Evolutionary conservation across 352 stramenopile genomes (phyloP).

Genomic region (Thraustochytrium striatum): DNA sequence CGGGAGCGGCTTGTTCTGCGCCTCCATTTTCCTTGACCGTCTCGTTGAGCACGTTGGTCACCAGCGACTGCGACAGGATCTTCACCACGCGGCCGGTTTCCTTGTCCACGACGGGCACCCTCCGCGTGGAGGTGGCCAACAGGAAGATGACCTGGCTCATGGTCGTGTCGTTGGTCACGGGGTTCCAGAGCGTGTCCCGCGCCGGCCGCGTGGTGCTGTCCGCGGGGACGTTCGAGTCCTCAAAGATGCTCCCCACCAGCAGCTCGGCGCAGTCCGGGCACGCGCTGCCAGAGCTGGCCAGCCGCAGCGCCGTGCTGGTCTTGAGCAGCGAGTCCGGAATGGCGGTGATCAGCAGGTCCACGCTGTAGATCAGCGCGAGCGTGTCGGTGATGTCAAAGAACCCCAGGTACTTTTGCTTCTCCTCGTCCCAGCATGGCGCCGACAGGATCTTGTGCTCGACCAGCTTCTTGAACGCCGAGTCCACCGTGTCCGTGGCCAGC

Average conservation of each 20-base stretch:
- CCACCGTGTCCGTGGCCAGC: slow-evolving; percentile 29
- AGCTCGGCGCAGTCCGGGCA: slow-evolving; percentile 34
- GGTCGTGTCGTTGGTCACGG: slow-evolving; percentile 13
- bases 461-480: slow-evolving; percentile 18
- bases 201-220: background rate
- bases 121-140: slow-evolving; percentile 26
- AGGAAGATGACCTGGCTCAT: slow-evolving; percentile 29
- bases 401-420: slow-evolving; percentile 32
- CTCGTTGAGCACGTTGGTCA: slow-evolving; percentile 40
- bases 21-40: slow-evolving; percentile 33
- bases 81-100: slow-evolving; percentile 9
- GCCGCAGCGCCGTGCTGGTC: slow-evolving; percentile 15
- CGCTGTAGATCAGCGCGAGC: slow-evolving; percentile 46
- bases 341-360: slow-evolving; percentile 35
- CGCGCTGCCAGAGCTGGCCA: slow-evolving; percentile 18
- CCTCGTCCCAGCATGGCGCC: slow-evolving; percentile 13
- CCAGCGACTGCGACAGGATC: slow-evolving; percentile 43
- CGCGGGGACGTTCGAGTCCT: background rate
- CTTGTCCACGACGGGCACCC: slow-evolving; percentile 2
- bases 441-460: slow-evolving; percentile 43
- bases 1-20: background rate
- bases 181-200: slow-evolving; percentile 4
- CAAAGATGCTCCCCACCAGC: slow-evolving; percentile 42
- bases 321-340: slow-evolving; percentile 46
- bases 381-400: slow-evolving; percentile 45